phyloP scores from a whole-genome alignment of 2,329 filamentous ascomycete species.

The Apiospora koreana region DNA sequence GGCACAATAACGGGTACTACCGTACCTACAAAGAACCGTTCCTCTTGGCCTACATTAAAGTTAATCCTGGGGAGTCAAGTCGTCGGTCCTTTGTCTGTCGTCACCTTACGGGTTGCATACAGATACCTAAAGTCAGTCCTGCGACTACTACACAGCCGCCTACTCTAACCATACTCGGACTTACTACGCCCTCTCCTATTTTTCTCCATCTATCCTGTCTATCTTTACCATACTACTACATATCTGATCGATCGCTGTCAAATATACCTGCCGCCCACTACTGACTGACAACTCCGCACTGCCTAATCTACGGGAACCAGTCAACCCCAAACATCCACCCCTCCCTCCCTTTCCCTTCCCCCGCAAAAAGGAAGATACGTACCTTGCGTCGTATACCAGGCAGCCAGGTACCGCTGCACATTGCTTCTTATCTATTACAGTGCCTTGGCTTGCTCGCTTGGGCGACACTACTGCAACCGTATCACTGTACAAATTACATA shows the following conservation, averaged over 20 bases:
- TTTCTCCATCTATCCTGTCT: not conserved
- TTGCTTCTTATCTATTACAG: constrained; percentile 4
- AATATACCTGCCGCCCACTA: not conserved
- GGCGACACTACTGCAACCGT: not conserved
- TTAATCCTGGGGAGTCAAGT: not conserved
- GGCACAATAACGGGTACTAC: not conserved
- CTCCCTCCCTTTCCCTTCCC: not conserved
- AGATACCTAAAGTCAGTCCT: not conserved
- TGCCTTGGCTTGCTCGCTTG: not conserved
- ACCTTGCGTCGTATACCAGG: not conserved
- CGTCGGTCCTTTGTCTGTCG: not conserved
- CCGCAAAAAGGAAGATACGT: not conserved
- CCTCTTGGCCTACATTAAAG: not conserved
- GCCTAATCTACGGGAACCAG: not conserved
- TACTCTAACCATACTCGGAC: not conserved
- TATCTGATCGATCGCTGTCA: constrained; percentile 1
- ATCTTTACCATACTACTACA: not conserved
- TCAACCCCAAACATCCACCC: not conserved
- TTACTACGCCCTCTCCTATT: not conserved
- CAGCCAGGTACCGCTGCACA: not conserved
- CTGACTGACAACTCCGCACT: not conserved
- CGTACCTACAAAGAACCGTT: not conserved
- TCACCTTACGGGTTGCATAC: not conserved
- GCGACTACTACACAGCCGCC: not conserved
- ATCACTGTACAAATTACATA: not conserved